phyloP scores from a whole-genome alignment of 2,329 filamentous ascomycete genomes.

The Calycina herbarum region DNA sequence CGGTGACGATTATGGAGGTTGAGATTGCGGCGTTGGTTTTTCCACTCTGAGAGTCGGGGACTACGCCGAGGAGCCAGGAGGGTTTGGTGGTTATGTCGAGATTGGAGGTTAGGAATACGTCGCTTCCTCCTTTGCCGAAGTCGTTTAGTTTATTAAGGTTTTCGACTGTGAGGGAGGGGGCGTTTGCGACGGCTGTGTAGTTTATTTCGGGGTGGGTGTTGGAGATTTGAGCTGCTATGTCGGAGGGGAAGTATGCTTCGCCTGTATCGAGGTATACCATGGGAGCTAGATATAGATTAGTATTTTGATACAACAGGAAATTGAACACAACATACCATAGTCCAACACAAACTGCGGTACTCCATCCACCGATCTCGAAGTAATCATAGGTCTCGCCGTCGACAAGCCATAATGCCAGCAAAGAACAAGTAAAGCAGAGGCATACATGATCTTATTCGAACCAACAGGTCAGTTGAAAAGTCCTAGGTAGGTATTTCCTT shows the following conservation, averaged over 20 bases:
- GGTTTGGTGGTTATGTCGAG: slow-evolving; percentile 48
- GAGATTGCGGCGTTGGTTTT: slow-evolving; percentile 51
- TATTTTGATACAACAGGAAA: not conserved
- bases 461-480: no score
- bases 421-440: slow-evolving; percentile 22
- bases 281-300: slow-evolving; percentile 43
- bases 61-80: slow-evolving; percentile 52
- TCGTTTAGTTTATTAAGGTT: slow-evolving; percentile 50
- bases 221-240: slow-evolving; percentile 46
- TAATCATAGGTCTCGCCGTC: slow-evolving; percentile 10
- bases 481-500: not conserved
- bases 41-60: slow-evolving; percentile 48
- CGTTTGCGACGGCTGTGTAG: slow-evolving; percentile 41
- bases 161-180: slow-evolving; percentile 44
- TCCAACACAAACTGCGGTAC: slow-evolving; percentile 47
- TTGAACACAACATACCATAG: slow-evolving; percentile 41
- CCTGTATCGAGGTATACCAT: slow-evolving; percentile 50
- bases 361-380: slow-evolving; percentile 20
- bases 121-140: slow-evolving; percentile 41
- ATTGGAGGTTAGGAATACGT: slow-evolving; percentile 50
- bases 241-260: slow-evolving; percentile 51
- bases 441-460: slow-evolving; percentile 20
- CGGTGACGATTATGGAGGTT: slow-evolving; percentile 55
- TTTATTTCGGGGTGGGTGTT: slow-evolving; percentile 49
- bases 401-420: slow-evolving; percentile 22